Conservation (phyloP, 441 rosid genomes). For the Corymbia calophylla region DNA sequence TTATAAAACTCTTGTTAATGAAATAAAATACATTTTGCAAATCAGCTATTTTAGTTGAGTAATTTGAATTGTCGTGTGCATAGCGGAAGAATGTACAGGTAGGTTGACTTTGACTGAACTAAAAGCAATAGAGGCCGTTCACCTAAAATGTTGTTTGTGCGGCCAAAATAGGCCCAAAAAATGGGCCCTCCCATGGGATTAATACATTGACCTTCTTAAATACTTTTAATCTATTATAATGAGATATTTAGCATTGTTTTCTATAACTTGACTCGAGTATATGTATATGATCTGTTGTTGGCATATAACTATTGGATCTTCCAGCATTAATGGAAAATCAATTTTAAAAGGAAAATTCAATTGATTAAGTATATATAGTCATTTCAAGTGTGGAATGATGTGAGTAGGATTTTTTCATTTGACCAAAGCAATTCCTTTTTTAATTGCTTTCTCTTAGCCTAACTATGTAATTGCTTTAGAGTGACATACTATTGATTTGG, state of each 20-base stretch:
- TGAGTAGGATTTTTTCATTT: background rate
- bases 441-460: background rate
- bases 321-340: fast-evolving
- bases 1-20: background rate
- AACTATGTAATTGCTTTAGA: background rate
- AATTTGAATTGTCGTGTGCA: fast-evolving
- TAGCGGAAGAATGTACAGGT: fast-evolving
- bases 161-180: background rate
- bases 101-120: background rate
- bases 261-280: background rate
- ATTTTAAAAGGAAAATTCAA: background rate
- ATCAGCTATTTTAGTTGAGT: background rate
- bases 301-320: fast-evolving
- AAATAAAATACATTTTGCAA: too few species aligned
- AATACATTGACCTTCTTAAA: background rate
- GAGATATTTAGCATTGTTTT: fast-evolving
- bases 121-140: background rate
- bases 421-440: background rate
- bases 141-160: background rate
- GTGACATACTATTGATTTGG: background rate
- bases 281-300: fast-evolving
- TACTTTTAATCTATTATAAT: background rate
- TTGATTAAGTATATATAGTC: background rate
- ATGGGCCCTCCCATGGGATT: background rate
- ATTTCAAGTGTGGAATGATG: background rate